Evolutionary conservation across 805 yeast species (phyloP).

Genomic region (Candida nemodendra): DNA sequence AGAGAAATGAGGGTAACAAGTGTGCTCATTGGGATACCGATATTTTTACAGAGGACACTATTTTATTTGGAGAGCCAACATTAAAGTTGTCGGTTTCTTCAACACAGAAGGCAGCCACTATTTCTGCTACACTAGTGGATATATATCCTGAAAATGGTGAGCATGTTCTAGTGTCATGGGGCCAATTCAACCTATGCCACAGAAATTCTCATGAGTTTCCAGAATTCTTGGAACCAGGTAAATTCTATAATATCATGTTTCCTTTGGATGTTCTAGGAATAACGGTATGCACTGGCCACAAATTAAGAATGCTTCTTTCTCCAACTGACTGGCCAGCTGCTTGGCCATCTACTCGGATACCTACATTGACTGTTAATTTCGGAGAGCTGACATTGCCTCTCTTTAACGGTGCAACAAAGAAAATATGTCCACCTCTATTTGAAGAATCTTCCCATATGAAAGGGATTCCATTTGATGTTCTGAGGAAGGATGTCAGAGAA

Average conservation of each 20-base stretch:
- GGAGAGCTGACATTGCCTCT: conserved; percentile 32
- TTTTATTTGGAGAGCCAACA: conserved; percentile 37
- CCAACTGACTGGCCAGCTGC: conserved; percentile 46
- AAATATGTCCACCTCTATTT: conserved; percentile 22
- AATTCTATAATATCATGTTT: conserved; percentile 32
- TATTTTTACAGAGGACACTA: conserved; percentile 21
- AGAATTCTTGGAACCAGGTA: conserved; percentile 28
- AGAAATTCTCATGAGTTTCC: conserved; percentile 40
- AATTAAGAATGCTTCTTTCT: conserved; percentile 37
- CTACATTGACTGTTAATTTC: conserved; percentile 31
- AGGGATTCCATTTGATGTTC: conserved; percentile 26
- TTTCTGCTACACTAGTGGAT: conserved; percentile 39
- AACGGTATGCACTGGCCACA: conserved; percentile 34
- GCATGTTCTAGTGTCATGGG: conserved; percentile 41
- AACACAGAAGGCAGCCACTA: conserved; percentile 35
- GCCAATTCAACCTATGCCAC: conserved; percentile 40
- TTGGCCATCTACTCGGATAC: conserved; percentile 43
- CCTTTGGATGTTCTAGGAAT: conserved; percentile 40
- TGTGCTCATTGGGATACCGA: conserved; percentile 35
- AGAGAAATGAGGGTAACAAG: conserved; percentile 39
- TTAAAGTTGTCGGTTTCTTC: conserved; percentile 31
- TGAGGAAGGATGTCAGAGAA: conserved; percentile 21
- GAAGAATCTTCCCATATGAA: conserved; percentile 29
- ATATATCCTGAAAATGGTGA: conserved; percentile 37
- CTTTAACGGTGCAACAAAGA: conserved; percentile 13